These are phyloP conservation scores for Hypoxylon fragiforme DNA, from an alignment of 495 filamentous ascomycete genomes.

Conservation along the genomic window DNA sequence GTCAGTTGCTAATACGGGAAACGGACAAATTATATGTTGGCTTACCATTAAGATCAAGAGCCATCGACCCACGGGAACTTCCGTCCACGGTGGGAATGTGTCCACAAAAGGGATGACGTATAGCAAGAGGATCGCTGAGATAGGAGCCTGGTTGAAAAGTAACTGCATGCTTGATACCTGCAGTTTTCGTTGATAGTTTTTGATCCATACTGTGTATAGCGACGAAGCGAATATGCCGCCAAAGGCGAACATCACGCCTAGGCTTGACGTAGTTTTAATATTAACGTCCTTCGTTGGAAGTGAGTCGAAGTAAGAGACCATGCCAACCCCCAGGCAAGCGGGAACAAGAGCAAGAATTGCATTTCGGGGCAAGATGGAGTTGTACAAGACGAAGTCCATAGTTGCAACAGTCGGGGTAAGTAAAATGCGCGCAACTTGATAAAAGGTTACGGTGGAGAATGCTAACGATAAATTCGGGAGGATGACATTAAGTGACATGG, in stretches of 20 bases:
- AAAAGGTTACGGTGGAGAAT: constrained; percentile 73
- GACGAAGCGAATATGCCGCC: constrained; percentile 65
- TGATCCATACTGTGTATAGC: constrained; percentile 72
- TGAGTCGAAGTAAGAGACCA: constrained; percentile 74
- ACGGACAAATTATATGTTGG: constrained; percentile 1
- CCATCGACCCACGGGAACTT: constrained; percentile 55
- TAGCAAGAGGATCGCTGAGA: constrained; percentile 63
- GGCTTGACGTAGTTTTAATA: constrained; percentile 54
- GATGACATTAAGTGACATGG: constrained; percentile 74
- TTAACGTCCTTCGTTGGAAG: constrained; percentile 50
- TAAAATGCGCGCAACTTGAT: constrained; percentile 72
- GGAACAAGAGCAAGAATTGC: constrained; percentile 63
- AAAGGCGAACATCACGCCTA: constrained; percentile 68
- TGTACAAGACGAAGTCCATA: constrained; percentile 69
- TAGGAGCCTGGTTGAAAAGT: constrained; percentile 70
- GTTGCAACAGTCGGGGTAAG: constrained; percentile 69
- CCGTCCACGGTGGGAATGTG: constrained; percentile 57
- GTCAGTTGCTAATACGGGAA: constrained; percentile 24
- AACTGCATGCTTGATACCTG: constrained; percentile 73
- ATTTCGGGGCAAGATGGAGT: constrained; percentile 56
- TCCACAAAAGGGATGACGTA: constrained; percentile 70
- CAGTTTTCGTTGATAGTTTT: constrained; percentile 66
- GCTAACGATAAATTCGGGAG: constrained; percentile 74
- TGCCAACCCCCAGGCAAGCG: constrained; percentile 67
- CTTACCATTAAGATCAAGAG: constrained; percentile 58